Percentiles rank a stretch among this genome's conserved stretches.
phyloP scores from a whole-genome alignment of 1,284 basidiomycete species.

The Rhodofomes roseus region DNA sequence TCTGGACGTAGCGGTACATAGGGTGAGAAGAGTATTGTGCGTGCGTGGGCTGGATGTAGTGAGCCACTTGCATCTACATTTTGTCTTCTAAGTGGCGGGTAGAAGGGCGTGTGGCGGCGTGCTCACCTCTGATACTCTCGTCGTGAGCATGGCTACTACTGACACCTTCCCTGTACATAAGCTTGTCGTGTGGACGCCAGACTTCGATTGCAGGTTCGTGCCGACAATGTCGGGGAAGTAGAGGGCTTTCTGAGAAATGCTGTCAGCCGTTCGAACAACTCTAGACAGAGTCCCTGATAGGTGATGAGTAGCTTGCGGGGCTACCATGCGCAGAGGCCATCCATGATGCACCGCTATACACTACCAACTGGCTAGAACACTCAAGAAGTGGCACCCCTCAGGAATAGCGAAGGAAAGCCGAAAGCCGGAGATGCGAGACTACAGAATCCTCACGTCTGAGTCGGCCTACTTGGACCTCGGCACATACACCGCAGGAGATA shows the following conservation, averaged over 20 bases:
- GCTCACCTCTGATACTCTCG: conserved; percentile 81
- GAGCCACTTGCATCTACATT: conserved; percentile 73
- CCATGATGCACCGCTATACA: too few species aligned
- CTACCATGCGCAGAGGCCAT: too few species aligned
- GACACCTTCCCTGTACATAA: conserved; percentile 77
- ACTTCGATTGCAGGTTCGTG: conserved; percentile 53
- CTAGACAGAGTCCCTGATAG: too few species aligned
- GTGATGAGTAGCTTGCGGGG: too few species aligned
- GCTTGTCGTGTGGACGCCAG: conserved; percentile 72
- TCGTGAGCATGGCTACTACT: conserved; percentile 78
- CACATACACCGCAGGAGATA: too few species aligned
- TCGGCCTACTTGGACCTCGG: too few species aligned
- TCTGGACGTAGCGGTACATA: conserved; percentile 80
- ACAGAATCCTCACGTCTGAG: too few species aligned
- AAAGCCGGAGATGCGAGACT: too few species aligned
- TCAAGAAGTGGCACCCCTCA: too few species aligned
- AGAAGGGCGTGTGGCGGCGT: neutral
- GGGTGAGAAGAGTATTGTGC: conserved; percentile 58
- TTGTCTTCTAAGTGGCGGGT: neutral
- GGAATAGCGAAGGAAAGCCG: too few species aligned
- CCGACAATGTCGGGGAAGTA: conserved; percentile 92
- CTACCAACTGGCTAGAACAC: too few species aligned
- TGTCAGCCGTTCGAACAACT: neutral
- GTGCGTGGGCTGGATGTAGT: conserved; percentile 68
- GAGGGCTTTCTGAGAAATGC: conserved; percentile 64